Percentiles rank a stretch among this genome's conserved stretches.
These are phyloP conservation scores for Elasticomyces elasticus DNA, from an alignment of 495 filamentous ascomycete genomes.

Conservation along the genomic window DNA sequence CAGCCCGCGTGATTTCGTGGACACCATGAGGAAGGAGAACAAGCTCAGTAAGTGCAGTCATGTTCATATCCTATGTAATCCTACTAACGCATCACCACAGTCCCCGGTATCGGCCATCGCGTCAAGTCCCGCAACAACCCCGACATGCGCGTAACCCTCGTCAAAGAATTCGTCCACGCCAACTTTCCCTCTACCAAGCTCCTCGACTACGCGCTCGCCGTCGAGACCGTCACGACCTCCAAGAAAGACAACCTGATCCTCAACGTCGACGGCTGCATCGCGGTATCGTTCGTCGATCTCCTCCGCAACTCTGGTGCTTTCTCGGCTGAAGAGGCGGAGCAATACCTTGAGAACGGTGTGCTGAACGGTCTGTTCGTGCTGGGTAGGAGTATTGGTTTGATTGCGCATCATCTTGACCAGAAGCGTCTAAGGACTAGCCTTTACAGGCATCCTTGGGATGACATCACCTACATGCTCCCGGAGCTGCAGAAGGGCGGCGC, in stretches of 20 bases:
- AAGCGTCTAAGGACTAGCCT: constrained; percentile 96
- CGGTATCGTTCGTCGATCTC: constrained; percentile 96
- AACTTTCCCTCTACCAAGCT: constrained; percentile 94
- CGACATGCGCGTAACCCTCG: constrained; percentile 96
- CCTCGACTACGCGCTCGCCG: constrained; percentile 94
- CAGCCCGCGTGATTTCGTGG: constrained; percentile 96
- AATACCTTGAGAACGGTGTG: constrained; percentile 88
- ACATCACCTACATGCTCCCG: constrained; percentile 89
- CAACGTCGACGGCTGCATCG: constrained; percentile 95
- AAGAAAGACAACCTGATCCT: constrained; percentile 99
- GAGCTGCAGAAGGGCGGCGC: constrained; percentile 55
- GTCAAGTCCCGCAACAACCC: constrained; percentile 99
- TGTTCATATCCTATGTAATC: neutral
- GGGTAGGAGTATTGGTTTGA: constrained; percentile 90
- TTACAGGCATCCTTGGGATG: constrained; percentile 58
- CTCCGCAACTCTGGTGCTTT: constrained; percentile 98
- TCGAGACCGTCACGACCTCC: constrained; percentile 94
- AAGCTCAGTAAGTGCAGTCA: constrained; percentile 66
- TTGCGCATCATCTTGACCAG: constrained; percentile 99
- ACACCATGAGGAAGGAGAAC: constrained; percentile 98
- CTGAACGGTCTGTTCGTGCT: constrained; percentile 98
- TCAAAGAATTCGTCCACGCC: constrained; percentile 96
- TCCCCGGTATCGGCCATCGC: constrained; percentile 96
- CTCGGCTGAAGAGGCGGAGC: constrained; percentile 68
- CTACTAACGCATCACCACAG: constrained; percentile 37